Conservation (phyloP, 495 filamentous ascomycete species). For the Hypoxylon intermedium region DNA sequence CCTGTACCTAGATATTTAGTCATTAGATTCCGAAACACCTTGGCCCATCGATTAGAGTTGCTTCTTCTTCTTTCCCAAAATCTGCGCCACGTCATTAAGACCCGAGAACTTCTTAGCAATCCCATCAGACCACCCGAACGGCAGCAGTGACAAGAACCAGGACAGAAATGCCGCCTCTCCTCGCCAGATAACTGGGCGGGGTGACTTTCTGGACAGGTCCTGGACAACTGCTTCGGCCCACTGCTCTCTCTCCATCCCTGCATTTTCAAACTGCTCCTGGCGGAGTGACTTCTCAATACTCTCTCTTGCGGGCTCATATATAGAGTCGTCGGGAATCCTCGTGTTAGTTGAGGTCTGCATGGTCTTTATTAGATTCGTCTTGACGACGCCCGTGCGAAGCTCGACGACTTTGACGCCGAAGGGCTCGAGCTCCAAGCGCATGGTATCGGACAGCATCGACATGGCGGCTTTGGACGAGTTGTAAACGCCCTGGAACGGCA, state of each 20-base stretch:
- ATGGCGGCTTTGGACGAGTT: constrained; percentile 44
- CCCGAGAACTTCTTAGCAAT: background rate
- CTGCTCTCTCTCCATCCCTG: background rate
- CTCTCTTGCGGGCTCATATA: constrained; percentile 23
- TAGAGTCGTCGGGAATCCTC: constrained; percentile 6
- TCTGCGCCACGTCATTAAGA: background rate
- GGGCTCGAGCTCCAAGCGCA: constrained; percentile 43
- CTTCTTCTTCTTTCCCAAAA: background rate
- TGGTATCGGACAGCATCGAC: constrained; percentile 29
- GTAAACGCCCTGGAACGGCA: constrained; percentile 42
- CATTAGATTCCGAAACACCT: too few relatives aligned
- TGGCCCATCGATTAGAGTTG: too few relatives aligned
- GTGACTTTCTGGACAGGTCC: background rate
- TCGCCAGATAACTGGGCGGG: background rate
- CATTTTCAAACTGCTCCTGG: background rate
- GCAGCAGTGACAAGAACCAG: background rate
- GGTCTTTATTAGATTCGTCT: background rate
- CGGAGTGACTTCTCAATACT: constrained; percentile 4
- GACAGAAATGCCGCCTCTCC: background rate
- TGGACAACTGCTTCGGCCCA: background rate
- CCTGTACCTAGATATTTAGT: too few relatives aligned
- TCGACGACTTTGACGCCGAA: constrained; percentile 44
- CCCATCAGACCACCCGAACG: background rate
- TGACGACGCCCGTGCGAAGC: constrained; percentile 23
- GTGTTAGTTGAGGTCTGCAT: background rate